These are phyloP conservation scores for Bretziella fagacearum DNA, from an alignment of 2,329 filamentous ascomycete genomes.

Conservation along the genomic window DNA sequence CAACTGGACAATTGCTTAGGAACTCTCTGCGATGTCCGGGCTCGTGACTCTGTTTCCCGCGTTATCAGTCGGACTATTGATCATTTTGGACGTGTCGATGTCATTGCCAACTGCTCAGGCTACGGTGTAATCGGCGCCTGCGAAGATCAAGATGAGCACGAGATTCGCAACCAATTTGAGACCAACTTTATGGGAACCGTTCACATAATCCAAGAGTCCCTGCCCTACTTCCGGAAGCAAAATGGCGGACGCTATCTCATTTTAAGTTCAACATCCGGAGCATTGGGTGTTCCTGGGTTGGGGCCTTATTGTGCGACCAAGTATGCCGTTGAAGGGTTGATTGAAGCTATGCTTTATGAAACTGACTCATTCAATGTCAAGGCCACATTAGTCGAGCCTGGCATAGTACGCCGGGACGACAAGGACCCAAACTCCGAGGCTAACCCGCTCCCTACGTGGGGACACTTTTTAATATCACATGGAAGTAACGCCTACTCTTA, in stretches of 20 bases:
- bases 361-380: conserved; percentile 84
- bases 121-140: conserved; percentile 92
- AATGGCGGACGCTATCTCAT: conserved; percentile 71
- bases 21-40: conserved; percentile 77
- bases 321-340: conserved; percentile 87
- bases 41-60: conserved; percentile 55
- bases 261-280: conserved; percentile 82
- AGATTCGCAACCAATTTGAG: conserved; percentile 89
- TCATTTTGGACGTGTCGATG: conserved; percentile 67
- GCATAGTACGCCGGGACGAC: conserved; percentile 62
- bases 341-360: conserved; percentile 95
- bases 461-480: conserved; percentile 80
- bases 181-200: conserved; percentile 94
- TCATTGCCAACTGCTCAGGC: conserved; percentile 85
- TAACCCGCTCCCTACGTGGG: conserved; percentile 59
- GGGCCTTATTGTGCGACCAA: conserved; percentile 95
- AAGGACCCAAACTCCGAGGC: conserved; percentile 41
- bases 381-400: conserved; percentile 81
- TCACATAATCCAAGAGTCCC: conserved; percentile 75
- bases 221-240: conserved; percentile 73
- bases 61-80: conserved; percentile 54
- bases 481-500: conserved; percentile 67
- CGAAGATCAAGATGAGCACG: conserved; percentile 91
- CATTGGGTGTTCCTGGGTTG: conserved; percentile 80
- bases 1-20: conserved; percentile 60